phyloP scores from a whole-genome alignment of 2,329 filamentous ascomycete species.

The Ceratocystis papillata region DNA sequence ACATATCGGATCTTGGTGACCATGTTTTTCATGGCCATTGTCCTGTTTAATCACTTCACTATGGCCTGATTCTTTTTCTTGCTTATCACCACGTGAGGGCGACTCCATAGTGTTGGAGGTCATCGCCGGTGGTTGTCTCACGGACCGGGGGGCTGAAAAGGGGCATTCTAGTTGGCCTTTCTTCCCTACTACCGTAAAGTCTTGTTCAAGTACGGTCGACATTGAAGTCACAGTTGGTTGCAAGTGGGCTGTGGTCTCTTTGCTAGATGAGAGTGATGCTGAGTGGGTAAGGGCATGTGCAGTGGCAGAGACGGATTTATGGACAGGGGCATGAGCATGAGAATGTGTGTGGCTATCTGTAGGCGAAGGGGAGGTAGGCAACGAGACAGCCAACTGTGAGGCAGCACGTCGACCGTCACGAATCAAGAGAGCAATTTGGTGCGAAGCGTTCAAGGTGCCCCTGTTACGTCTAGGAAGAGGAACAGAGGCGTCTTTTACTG shows the following conservation, averaged over 20 bases:
- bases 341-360: slow-evolving; percentile 5
- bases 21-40: slow-evolving; percentile 28
- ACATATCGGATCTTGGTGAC: slow-evolving; percentile 50
- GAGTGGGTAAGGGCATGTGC: slow-evolving; percentile 8
- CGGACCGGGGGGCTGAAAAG: slow-evolving; percentile 42
- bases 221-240: slow-evolving; percentile 43
- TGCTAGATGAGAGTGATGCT: slow-evolving; percentile 33
- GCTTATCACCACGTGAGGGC: slow-evolving; percentile 23
- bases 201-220: slow-evolving; percentile 65
- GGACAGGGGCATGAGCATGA: not conserved
- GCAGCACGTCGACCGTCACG: slow-evolving; percentile 52
- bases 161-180: slow-evolving; percentile 73
- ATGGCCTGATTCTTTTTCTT: slow-evolving; percentile 26
- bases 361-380: slow-evolving; percentile 29
- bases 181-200: slow-evolving; percentile 79
- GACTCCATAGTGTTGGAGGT: not conserved
- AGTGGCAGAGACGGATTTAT: slow-evolving; percentile 5
- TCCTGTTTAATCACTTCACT: slow-evolving; percentile 25
- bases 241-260: slow-evolving; percentile 38
- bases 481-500: slow-evolving; percentile 42
- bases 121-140: not conserved
- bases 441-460: slow-evolving; percentile 36
- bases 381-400: slow-evolving; percentile 40
- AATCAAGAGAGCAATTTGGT: slow-evolving; percentile 53
- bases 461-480: slow-evolving; percentile 43